These are phyloP conservation scores for Pseudopithomyces chartarum DNA, from an alignment of 2,329 filamentous ascomycete species.

Conservation along the genomic window DNA sequence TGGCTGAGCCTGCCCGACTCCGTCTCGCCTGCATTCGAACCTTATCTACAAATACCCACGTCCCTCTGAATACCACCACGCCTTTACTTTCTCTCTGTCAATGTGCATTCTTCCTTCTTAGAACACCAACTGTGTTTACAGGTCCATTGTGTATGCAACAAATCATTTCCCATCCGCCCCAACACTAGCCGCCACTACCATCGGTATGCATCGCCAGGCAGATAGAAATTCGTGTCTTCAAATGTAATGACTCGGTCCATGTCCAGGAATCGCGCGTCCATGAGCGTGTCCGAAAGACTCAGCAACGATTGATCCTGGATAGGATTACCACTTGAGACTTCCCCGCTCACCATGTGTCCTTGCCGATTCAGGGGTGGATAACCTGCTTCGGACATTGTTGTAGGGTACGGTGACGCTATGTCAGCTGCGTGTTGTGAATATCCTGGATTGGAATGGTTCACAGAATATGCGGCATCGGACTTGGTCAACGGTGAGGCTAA, in stretches of 20 bases:
- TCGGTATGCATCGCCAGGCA: conserved; percentile 35
- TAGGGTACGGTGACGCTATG: background rate
- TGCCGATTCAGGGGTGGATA: background rate
- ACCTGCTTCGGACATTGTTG: background rate
- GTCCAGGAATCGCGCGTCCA: conserved; percentile 39
- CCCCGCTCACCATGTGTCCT: background rate
- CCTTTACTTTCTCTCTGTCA: too few relatives aligned
- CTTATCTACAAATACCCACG: too few relatives aligned
- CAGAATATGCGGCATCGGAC: background rate
- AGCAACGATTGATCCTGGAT: conserved; percentile 37
- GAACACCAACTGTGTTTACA: too few relatives aligned
- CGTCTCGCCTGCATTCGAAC: too few relatives aligned
- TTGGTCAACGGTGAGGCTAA: background rate
- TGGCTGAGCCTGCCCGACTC: conserved; percentile 40
- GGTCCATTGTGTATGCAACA: too few relatives aligned
- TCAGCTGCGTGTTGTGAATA: background rate
- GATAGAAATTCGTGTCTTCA: conserved; percentile 40
- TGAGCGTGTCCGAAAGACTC: conserved; percentile 37
- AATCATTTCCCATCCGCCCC: background rate
- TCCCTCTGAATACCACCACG: too few relatives aligned
- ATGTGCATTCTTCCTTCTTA: too few relatives aligned
- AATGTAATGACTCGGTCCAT: conserved; percentile 44
- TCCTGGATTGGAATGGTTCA: background rate
- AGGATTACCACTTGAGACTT: conserved; percentile 14
- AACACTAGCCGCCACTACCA: conserved; percentile 35